A percentile compares a stretch with the other conserved stretches of the same genome.
phyloP scores from a whole-genome alignment of 257 asterid genomes.

The Sherardia arvensis region DNA sequence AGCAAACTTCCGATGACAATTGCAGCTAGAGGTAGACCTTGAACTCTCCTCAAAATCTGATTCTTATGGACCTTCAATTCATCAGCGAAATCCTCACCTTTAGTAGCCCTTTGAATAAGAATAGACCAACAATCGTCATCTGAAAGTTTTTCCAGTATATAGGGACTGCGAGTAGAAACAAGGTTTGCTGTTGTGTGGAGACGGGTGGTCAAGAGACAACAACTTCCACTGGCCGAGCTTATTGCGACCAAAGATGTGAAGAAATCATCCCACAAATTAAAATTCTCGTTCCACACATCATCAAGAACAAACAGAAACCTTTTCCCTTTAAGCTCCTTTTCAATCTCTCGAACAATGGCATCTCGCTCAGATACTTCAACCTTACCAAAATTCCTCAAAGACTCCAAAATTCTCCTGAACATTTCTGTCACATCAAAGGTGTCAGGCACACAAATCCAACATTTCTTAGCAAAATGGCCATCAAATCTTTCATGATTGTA shows the following conservation, averaged over 20 bases:
- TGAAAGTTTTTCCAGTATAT: neutral
- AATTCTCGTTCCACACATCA: constrained; percentile 9
- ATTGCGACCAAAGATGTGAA: neutral
- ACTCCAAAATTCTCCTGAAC: constrained; percentile 5
- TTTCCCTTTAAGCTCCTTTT: neutral
- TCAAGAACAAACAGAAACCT: constrained; percentile 12
- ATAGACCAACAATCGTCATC: constrained; percentile 6
- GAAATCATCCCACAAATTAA: neutral
- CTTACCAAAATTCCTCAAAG: neutral
- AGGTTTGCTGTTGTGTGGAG: neutral
- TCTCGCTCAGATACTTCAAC: neutral
- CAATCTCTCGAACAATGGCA: neutral
- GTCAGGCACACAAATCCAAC: constrained; percentile 12
- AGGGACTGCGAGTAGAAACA: neutral
- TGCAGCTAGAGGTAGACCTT: constrained; percentile 1
- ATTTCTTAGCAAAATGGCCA: neutral
- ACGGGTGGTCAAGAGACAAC: neutral
- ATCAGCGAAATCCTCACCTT: neutral
- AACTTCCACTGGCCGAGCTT: neutral
- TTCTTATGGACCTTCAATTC: neutral
- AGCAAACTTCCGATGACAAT: constrained; percentile 23
- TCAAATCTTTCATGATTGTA: neutral
- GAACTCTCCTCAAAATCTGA: neutral
- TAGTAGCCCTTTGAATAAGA: neutral
- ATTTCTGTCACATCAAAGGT: constrained; percentile 9